These are phyloP conservation scores for Metschnikowia amazonensis DNA, from an alignment of 805 yeast genomes.

Conservation along the genomic window DNA sequence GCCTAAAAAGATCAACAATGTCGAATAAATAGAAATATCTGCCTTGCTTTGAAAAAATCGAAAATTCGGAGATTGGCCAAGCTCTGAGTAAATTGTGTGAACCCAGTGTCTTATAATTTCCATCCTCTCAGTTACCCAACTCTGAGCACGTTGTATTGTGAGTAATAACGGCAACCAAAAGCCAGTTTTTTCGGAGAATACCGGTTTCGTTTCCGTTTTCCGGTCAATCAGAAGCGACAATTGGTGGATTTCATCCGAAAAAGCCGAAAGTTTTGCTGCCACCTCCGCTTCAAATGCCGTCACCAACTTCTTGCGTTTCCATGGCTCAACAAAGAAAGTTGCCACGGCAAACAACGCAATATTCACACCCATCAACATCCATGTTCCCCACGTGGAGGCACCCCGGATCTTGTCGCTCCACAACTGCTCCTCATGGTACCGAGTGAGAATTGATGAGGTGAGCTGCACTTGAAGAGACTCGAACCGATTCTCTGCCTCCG, in stretches of 20 bases:
- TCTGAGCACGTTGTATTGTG: not conserved
- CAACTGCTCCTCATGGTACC: slow-evolving; percentile 95
- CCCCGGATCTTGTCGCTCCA: slow-evolving; percentile 97
- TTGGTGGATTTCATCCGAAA: slow-evolving; percentile 9
- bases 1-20: slow-evolving; percentile 11
- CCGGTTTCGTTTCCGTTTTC: not conserved
- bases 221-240: slow-evolving; percentile 8
- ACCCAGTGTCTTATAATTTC: not conserved
- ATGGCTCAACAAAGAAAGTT: slow-evolving; percentile 88
- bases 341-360: slow-evolving; percentile 72
- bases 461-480: slow-evolving; percentile 68
- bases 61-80: not conserved
- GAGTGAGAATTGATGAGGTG: slow-evolving; percentile 71
- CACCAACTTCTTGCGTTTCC: slow-evolving; percentile 81
- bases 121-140: not conserved
- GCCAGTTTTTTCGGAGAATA: not conserved
- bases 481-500: slow-evolving; percentile 53
- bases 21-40: slow-evolving; percentile 14
- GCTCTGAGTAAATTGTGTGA: not conserved
- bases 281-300: slow-evolving; percentile 82
- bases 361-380: slow-evolving; percentile 84
- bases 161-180: not conserved
- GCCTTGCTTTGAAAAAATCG: slow-evolving; percentile 6
- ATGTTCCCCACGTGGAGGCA: slow-evolving; percentile 96
- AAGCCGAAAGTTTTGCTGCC: slow-evolving; percentile 27